Percentiles rank a stretch among this genome's conserved stretches.
These are phyloP conservation scores for Zygoascus tannicola DNA, from an alignment of 805 yeast species.

Conservation along the genomic window DNA sequence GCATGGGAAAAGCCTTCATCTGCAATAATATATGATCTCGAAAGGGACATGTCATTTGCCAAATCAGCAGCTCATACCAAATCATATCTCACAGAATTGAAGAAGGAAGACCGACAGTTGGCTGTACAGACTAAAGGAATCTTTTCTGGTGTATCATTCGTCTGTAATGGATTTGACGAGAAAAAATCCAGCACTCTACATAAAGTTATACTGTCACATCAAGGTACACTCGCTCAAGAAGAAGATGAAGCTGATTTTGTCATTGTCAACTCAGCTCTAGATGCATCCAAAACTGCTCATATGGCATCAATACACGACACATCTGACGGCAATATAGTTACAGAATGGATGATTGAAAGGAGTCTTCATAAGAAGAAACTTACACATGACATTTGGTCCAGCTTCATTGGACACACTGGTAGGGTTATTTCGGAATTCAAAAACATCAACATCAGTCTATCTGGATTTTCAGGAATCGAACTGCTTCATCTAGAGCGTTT, in stretches of 20 bases:
- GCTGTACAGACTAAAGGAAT: slow-evolving; percentile 20
- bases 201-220: slow-evolving; percentile 38
- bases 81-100: neutral
- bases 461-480: slow-evolving; percentile 76
- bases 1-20: slow-evolving; percentile 7
- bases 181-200: slow-evolving; percentile 32
- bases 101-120: neutral
- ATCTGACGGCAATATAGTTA: slow-evolving; percentile 33
- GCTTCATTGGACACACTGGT: slow-evolving; percentile 24
- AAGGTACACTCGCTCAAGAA: slow-evolving; percentile 29
- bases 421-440: slow-evolving; percentile 23
- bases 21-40: too few relatives aligned
- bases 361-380: slow-evolving; percentile 48
- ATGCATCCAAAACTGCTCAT: slow-evolving; percentile 17
- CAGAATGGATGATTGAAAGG: slow-evolving; percentile 79
- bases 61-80: neutral
- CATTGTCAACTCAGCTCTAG: slow-evolving; percentile 22
- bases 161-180: slow-evolving; percentile 34
- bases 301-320: neutral
- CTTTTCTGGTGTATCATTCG: slow-evolving; percentile 37
- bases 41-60: neutral
- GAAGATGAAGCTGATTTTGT: slow-evolving; percentile 6
- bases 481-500: slow-evolving; percentile 60
- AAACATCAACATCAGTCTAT: slow-evolving; percentile 38
- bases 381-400: slow-evolving; percentile 54